Percentiles rank a stretch among this genome's conserved stretches.
phyloP scores from a whole-genome alignment of 73 alveolate genomes.

The Urostyla sp. region DNA sequence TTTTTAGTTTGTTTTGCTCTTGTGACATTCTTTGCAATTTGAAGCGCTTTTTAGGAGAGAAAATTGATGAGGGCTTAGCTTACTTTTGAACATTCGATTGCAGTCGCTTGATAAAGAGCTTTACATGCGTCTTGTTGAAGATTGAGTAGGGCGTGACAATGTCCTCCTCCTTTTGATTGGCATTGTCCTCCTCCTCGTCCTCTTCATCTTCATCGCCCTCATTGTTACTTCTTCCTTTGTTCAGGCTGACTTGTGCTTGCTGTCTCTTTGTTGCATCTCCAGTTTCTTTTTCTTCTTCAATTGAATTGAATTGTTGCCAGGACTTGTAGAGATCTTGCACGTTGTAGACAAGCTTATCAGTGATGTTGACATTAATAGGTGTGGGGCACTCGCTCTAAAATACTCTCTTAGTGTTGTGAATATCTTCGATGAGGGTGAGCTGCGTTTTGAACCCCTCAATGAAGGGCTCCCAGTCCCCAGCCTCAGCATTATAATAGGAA shows the following conservation, averaged over 20 bases:
- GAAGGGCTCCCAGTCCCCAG: conserved; percentile 73
- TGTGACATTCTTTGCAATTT: too few relatives aligned
- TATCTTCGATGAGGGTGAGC: conserved; percentile 17
- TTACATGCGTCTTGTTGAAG: conserved; percentile 23
- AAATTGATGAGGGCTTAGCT: not conserved
- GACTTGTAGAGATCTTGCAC: conserved; percentile 34
- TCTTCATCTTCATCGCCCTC: conserved; percentile 35
- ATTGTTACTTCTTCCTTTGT: conserved; percentile 14
- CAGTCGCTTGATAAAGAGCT: conserved; percentile 27
- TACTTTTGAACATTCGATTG: not conserved
- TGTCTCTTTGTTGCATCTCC: not conserved
- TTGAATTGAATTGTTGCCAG: conserved; percentile 35
- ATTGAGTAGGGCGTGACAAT: conserved; percentile 60
- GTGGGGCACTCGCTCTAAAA: conserved; percentile 8
- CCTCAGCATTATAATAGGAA: conserved; percentile 43
- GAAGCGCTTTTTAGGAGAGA: not conserved
- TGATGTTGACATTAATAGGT: conserved; percentile 31
- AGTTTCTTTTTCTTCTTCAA: not conserved
- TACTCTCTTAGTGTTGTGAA: not conserved
- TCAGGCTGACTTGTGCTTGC: not conserved
- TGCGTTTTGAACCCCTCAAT: conserved; percentile 47
- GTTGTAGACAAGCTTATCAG: conserved; percentile 56
- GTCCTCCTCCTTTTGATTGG: conserved; percentile 51
- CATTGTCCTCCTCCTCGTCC: conserved; percentile 39
- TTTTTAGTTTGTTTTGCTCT: conserved; percentile 29